phyloP scores from a whole-genome alignment of 2,329 filamentous ascomycete species.

The Fusarium circinatum region DNA sequence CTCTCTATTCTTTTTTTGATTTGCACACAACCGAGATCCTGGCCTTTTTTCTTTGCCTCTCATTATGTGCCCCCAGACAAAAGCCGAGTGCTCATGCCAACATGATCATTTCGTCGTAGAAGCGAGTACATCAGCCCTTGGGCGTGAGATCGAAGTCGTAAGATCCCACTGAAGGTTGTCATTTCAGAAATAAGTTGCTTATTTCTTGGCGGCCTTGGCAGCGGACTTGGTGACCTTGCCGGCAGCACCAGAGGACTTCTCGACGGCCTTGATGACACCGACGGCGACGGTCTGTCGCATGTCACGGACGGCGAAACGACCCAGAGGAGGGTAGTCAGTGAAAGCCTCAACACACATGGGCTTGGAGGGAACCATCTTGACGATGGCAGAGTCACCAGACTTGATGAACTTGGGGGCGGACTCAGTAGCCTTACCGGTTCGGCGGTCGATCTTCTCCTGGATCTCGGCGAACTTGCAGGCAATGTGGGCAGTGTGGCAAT shows the following conservation, averaged over 20 bases:
- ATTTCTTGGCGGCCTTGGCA: slow-evolving; percentile 81
- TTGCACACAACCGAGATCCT: slow-evolving; percentile 57
- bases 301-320: slow-evolving; percentile 99
- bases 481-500: slow-evolving; percentile 99
- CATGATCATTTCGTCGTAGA: slow-evolving; percentile 59
- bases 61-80: slow-evolving; percentile 56
- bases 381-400: slow-evolving; percentile 99
- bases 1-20: slow-evolving; percentile 62
- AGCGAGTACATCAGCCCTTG: slow-evolving; percentile 53
- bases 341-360: slow-evolving; percentile 99
- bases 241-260: slow-evolving; percentile 66
- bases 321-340: slow-evolving; percentile 99
- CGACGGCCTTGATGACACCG: slow-evolving; percentile 92
- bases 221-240: slow-evolving; percentile 79
- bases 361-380: slow-evolving; percentile 99
- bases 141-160: slow-evolving; percentile 40
- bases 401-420: slow-evolving; percentile 98
- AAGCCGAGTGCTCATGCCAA: slow-evolving; percentile 57
- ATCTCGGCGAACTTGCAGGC: slow-evolving; percentile 99
- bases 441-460: slow-evolving; percentile 99
- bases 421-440: slow-evolving; percentile 98
- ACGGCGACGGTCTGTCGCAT: slow-evolving; percentile 92
- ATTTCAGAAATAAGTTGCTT: slow-evolving; percentile 54
- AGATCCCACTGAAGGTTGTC: slow-evolving; percentile 41
- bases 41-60: slow-evolving; percentile 52